Evolutionary conservation across 176 grass and related monocot genomes (phyloP), one percentile per base, ranked within the genome.

Genomic region (Aechmea fasciata): DNA sequence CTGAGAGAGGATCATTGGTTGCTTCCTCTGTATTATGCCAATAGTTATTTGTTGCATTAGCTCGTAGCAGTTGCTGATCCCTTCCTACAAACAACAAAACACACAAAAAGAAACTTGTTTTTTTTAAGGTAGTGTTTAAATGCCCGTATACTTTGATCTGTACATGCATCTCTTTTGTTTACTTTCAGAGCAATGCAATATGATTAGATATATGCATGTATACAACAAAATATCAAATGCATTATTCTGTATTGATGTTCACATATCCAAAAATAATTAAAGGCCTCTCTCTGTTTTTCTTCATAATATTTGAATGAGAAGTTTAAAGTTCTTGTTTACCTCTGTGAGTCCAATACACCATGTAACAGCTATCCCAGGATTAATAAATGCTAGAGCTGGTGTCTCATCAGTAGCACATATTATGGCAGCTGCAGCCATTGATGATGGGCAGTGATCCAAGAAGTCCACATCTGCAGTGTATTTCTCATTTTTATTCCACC

Each of bases 261-360:
- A 41, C 7, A 41, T 7, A 6, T 41, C 33, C 4, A 41, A 41
- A 41, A 41, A 41, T 41, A 41, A n/a, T n/a, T n/a, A n/a, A 41
- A 41, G 33, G 0, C 33, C 33, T 1, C 3, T 0, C 3, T 33
- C 6, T 33, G 3, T 75, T 33, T 20, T 23, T 49, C n/a, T 7
- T 9, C 28, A 25, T 20, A 78, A 33, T 55, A 47, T 28, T 41
- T 50, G 50, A 51, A 48, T 77, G 18, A 51, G 9, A 62, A 25
- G n/a, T 22, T 79, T 48, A 12, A 12, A n/a, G 11, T 49, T 26
- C 3, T 73, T 18, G 4, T 13, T 67, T 80, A 99, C 95, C 82
- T 90, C 82, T 53, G 84, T 84, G 20, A 99, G 90, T 64, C 95
- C 90, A 82, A 71, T 84, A 78, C 95, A 90, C 95, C 95, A 99